Percentiles rank a stretch among this genome's conserved stretches.
Evolutionary conservation across 2,329 filamentous ascomycete genomes (phyloP).

Genomic region (Cercospora sp.): DNA sequence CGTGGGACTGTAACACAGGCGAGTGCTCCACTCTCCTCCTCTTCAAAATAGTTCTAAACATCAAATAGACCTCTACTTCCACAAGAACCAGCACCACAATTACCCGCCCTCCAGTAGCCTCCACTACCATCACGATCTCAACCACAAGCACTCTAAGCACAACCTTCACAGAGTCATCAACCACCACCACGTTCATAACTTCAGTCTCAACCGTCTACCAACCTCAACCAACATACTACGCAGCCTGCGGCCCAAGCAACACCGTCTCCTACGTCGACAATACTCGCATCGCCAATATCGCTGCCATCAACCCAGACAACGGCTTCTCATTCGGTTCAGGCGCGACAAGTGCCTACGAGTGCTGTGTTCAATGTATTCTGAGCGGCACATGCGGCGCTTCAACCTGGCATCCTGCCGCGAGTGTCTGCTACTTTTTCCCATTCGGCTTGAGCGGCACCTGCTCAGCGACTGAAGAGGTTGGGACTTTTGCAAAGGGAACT

Average conservation of each 20-base stretch:
- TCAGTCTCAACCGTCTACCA: constrained; percentile 15
- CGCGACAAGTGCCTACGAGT: constrained; percentile 16
- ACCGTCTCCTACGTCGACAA: constrained; percentile 17
- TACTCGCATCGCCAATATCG: constrained; percentile 20
- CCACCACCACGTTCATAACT: constrained; percentile 5
- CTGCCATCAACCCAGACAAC: constrained; percentile 8
- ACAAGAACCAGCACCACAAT: constrained; percentile 15
- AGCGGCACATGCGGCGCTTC: constrained; percentile 18
- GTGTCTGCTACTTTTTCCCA: constrained; percentile 21
- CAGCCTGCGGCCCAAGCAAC: constrained; percentile 19
- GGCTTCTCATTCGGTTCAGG: constrained; percentile 21
- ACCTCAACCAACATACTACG: constrained; percentile 22
- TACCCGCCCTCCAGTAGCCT: constrained; percentile 14
- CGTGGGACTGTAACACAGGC: constrained; percentile 14
- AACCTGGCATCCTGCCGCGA: constrained; percentile 19
- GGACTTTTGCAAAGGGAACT: constrained; percentile 13
- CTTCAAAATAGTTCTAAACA: constrained; percentile 1
- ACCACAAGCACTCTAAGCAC: constrained; percentile 16
- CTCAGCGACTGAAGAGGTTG: constrained; percentile 7
- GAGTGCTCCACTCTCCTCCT: not conserved
- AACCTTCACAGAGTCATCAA: constrained; percentile 15
- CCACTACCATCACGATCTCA: constrained; percentile 15
- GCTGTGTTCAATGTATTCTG: constrained; percentile 21
- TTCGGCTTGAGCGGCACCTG: constrained; percentile 9
- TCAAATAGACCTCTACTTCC: constrained; percentile 12